Evolutionary conservation across 768 basidiomycete genomes (phyloP).

Genomic region (Tricholoma bakamatsutake): DNA sequence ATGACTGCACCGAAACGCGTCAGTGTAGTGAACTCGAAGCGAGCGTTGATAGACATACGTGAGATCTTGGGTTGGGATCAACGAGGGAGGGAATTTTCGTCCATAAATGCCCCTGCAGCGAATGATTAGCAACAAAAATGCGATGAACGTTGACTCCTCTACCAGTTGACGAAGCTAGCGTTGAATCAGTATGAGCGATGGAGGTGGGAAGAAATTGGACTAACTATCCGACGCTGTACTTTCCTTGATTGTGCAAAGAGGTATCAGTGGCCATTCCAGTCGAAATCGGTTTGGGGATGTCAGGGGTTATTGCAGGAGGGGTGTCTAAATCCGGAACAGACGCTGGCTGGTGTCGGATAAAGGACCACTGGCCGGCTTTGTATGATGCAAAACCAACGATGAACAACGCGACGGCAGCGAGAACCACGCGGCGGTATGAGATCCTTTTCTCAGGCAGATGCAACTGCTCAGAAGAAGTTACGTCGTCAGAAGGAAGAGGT

Average conservation of each 20-base stretch:
- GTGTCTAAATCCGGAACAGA: not conserved
- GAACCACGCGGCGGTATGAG: conserved; percentile 22
- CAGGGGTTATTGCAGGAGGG: not conserved
- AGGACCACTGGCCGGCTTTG: conserved; percentile 38
- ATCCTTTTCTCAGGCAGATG: conserved; percentile 18
- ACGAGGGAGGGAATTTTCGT: conserved; percentile 81
- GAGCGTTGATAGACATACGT: conserved; percentile 49
- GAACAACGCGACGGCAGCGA: conserved; percentile 26
- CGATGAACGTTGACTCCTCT: not conserved
- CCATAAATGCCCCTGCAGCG: conserved; percentile 85
- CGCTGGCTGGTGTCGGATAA: conserved; percentile 5
- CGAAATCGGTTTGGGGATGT: conserved; percentile 4
- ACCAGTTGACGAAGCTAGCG: conserved; percentile 76
- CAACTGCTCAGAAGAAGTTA: conserved; percentile 13
- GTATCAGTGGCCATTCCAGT: conserved; percentile 12
- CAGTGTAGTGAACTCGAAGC: conserved; percentile 5
- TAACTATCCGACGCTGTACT: conserved; percentile 79
- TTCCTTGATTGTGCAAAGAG: conserved; percentile 41
- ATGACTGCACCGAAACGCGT: conserved; percentile 43
- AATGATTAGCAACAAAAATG: not conserved
- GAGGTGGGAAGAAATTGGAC: conserved; percentile 22
- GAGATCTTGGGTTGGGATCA: conserved; percentile 78
- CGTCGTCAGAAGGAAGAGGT: conserved; percentile 27
- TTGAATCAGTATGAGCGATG: conserved; percentile 7
- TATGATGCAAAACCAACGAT: conserved; percentile 35